Conservation (phyloP, 2,329 filamentous ascomycete species). For the Trichocomaceae sp. region DNA sequence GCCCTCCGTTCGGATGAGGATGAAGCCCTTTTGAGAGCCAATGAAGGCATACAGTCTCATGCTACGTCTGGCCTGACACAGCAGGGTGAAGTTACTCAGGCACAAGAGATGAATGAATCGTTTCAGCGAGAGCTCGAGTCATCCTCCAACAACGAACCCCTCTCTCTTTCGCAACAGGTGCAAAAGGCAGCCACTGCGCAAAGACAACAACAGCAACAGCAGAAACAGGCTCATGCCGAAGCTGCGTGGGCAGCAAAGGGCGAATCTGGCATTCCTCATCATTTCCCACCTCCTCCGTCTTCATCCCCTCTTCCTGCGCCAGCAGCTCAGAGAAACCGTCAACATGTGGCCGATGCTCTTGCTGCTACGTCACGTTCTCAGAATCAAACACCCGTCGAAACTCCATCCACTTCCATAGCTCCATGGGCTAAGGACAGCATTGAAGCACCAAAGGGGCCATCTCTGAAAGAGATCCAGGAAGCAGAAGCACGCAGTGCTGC, state of each 20-base stretch:
- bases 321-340: slow-evolving; percentile 74
- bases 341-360: slow-evolving; percentile 72
- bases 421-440: slow-evolving; percentile 87
- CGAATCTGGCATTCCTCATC: slow-evolving; percentile 59
- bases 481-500: slow-evolving; percentile 89
- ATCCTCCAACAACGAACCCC: slow-evolving; percentile 32
- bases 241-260: slow-evolving; percentile 55
- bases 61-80: slow-evolving; percentile 26
- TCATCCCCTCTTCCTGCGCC: slow-evolving; percentile 80
- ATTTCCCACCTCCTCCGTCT: slow-evolving; percentile 65
- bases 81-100: slow-evolving; percentile 8
- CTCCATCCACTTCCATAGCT: slow-evolving; percentile 67
- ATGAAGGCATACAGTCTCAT: slow-evolving; percentile 37
- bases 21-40: slow-evolving; percentile 29
- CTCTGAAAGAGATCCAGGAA: slow-evolving; percentile 93
- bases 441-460: slow-evolving; percentile 73
- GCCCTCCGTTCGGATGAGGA: slow-evolving; percentile 69
- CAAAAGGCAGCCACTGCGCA: slow-evolving; percentile 58
- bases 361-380: slow-evolving; percentile 62
- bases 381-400: slow-evolving; percentile 66
- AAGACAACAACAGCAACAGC: slow-evolving; percentile 29
- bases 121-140: slow-evolving; percentile 26
- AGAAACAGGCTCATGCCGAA: slow-evolving; percentile 38
- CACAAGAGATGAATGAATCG: neutral
- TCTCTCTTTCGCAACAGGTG: slow-evolving; percentile 77